Base-by-base conservation (phyloP, 768 basidiomycete species). In the Mycena alexandri region DNA sequence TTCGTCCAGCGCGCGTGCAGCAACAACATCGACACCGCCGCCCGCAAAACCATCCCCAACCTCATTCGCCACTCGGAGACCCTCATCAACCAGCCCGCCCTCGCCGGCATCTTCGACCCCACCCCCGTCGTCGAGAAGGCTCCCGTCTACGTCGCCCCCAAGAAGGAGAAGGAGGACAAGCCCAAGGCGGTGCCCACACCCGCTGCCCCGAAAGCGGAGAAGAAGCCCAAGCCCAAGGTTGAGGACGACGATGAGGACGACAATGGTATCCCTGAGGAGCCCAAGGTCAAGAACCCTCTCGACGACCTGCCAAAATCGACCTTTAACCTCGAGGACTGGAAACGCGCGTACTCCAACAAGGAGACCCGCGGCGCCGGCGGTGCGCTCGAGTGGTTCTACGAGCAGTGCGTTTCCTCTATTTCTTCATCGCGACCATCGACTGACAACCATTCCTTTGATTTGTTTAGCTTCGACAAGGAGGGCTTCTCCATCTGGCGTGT, bases 291-390 rank as follows among this genome's bases (percentile, higher is more conserved):
- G 89, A 97, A 98, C 87, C 97, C 97, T 25, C 90, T 97, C 58
- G 97, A 98, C 71, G 86, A 88, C 68, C 89, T 98, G 44, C 95
- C 95, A 72, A 96, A 94, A 81, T 92, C 93, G 13, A 82, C 87
- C 7, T 89, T 94, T 81, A 95, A 95, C 84, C 89, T 95, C 63
- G 93, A 97, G 79, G 95, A 98, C 81, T 98, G 95, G 95, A 98
- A 98, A 80, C 91, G 94, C 50, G 92, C 93, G 48, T 99, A 99
- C 86, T 98, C 96, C 75, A 99, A 98, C 91, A 90, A 92, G 79
- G 96, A 98, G n/a, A 98, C 96, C 43, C 90, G 93, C 61, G 94
- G 93, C 42, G 72, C 92, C 19, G 89, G 80, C 48, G 96, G 93
- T 69, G 79, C 95, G 56, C 74, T 99, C 43, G 95, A 98, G 79